These are phyloP conservation scores for Tricholoma terreum DNA, from an alignment of 768 basidiomycete genomes.

Conservation along the genomic window DNA sequence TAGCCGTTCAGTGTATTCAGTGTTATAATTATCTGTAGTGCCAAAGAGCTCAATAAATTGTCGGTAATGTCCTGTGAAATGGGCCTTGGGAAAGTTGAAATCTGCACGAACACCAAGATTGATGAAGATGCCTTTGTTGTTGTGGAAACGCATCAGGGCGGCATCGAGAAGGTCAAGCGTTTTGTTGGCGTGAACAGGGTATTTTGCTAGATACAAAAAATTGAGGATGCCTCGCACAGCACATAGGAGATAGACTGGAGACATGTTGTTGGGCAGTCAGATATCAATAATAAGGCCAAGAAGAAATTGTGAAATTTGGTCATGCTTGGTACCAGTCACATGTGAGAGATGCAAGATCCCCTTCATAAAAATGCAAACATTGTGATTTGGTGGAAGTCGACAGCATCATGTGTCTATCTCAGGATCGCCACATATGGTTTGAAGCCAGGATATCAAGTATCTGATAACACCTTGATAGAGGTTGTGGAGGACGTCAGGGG, in stretches of 20 bases:
- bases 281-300: slow-evolving; percentile 29
- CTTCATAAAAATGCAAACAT: slow-evolving; percentile 30
- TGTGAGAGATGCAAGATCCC: slow-evolving; percentile 35
- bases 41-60: too few species aligned
- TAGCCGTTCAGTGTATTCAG: too few species aligned
- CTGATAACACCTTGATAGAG: too few species aligned
- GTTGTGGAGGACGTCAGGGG: too few species aligned
- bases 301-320: too few species aligned
- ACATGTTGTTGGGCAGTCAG: background rate
- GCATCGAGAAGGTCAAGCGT: slow-evolving; percentile 8
- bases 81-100: too few species aligned
- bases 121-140: slow-evolving; percentile 13
- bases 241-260: background rate
- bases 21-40: too few species aligned
- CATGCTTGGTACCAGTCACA: too few species aligned
- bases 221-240: background rate
- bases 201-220: slow-evolving; percentile 1
- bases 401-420: slow-evolving; percentile 38
- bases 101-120: slow-evolving; percentile 9
- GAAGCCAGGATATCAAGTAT: too few species aligned
- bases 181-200: slow-evolving; percentile 1
- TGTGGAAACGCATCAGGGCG: slow-evolving; percentile 10
- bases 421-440: slow-evolving; percentile 14
- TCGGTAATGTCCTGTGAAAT: too few species aligned
- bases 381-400: slow-evolving; percentile 32